A percentile compares a stretch with the other conserved stretches of the same genome.
Conservation (phyloP, 108 stramenopile species). For the Skeletonema potamos region DNA sequence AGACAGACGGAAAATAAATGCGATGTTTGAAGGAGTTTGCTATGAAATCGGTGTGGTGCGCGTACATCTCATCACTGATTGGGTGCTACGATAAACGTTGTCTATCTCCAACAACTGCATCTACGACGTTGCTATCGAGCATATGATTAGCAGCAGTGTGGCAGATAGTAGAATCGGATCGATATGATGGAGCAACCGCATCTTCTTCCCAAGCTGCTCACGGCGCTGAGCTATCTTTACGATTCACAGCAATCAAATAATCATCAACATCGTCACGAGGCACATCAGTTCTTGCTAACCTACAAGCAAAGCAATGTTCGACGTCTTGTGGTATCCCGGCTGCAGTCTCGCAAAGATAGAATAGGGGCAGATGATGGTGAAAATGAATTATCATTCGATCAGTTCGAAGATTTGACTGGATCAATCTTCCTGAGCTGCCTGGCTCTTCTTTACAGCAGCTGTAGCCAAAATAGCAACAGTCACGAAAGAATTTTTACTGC, state of each 20-base stretch:
- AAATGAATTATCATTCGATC: not conserved
- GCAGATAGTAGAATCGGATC: too few relatives aligned
- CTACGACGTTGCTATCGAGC: too few relatives aligned
- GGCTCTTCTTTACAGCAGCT: slow-evolving; percentile 1
- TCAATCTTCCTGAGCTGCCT: slow-evolving; percentile 36
- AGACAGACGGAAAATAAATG: too few relatives aligned
- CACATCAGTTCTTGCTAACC: slow-evolving; percentile 65
- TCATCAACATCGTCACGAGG: slow-evolving; percentile 40
- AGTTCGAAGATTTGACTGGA: slow-evolving; percentile 4
- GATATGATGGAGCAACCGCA: slow-evolving; percentile 30
- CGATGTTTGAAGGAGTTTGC: too few relatives aligned
- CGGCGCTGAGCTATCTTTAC: slow-evolving; percentile 65
- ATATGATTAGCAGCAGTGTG: too few relatives aligned
- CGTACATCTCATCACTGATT: too few relatives aligned
- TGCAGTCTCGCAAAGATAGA: slow-evolving; percentile 29
- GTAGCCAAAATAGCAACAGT: not conserved
- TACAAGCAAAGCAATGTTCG: slow-evolving; percentile 68
- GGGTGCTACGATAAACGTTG: too few relatives aligned
- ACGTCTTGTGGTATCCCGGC: slow-evolving; percentile 40
- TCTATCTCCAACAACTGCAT: too few relatives aligned
- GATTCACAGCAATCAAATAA: not conserved
- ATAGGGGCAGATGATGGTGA: not conserved
- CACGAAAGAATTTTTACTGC: slow-evolving; percentile 46
- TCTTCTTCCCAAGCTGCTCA: slow-evolving; percentile 51
- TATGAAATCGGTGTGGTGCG: too few relatives aligned